Evolutionary conservation across 2,329 filamentous ascomycete genomes (phyloP).

Genomic region (Pseudogymnoascus sp.): DNA sequence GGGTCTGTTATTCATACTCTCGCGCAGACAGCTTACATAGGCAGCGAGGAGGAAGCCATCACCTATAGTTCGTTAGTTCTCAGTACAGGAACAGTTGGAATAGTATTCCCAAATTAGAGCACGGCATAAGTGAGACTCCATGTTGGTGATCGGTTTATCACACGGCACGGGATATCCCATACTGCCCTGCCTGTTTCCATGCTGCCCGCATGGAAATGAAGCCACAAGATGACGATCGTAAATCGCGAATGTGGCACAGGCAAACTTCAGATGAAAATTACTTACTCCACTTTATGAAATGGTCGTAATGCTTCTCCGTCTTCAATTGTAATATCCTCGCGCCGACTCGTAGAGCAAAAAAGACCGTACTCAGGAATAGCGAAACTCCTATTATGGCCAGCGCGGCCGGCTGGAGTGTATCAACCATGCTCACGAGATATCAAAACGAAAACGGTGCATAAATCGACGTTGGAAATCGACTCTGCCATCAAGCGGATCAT

Average conservation of each 20-base stretch:
- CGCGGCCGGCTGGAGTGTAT: slow-evolving; percentile 8
- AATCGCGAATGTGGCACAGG: neutral
- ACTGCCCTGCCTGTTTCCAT: neutral
- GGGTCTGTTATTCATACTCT: neutral
- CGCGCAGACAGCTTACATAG: neutral
- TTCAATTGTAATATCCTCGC: slow-evolving; percentile 7
- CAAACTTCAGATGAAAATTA: slow-evolving; percentile 23
- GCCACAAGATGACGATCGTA: neutral
- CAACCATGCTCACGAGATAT: slow-evolving; percentile 6
- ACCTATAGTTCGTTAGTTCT: neutral
- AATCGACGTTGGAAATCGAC: slow-evolving; percentile 3
- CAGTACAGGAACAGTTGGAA: neutral
- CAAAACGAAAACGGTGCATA: neutral
- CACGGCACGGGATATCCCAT: neutral
- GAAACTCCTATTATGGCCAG: slow-evolving; percentile 8
- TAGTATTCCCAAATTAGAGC: neutral
- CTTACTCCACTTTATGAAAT: slow-evolving; percentile 10
- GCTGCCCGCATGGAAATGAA: neutral
- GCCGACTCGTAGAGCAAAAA: slow-evolving; percentile 4
- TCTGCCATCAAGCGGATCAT: slow-evolving; percentile 3
- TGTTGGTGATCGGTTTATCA: neutral
- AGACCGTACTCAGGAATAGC: neutral
- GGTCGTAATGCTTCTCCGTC: neutral
- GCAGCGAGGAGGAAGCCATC: neutral
- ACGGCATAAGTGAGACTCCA: neutral